A percentile compares a stretch with the other conserved stretches of the same genome.
Evolutionary conservation across 345 rosid species (phyloP).

Genomic region (Citrus unshiu): DNA sequence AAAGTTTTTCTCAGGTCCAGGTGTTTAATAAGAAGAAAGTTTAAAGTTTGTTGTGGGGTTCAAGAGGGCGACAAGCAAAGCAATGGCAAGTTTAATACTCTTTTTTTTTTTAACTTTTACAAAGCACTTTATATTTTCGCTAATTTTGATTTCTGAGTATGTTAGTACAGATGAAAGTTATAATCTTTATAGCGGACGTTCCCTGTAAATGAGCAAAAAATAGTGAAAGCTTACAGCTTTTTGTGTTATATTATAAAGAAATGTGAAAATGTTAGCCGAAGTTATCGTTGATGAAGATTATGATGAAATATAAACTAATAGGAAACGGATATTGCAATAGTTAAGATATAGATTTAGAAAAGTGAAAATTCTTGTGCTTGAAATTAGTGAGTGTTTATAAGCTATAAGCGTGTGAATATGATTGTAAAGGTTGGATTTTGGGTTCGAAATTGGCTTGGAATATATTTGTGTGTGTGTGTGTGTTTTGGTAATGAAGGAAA

Average conservation of each 20-base stretch:
- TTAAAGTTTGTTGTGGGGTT: constrained; percentile 44
- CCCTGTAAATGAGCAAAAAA: neutral
- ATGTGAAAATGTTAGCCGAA: neutral
- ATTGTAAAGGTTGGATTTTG: neutral
- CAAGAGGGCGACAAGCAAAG: constrained; percentile 51
- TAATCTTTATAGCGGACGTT: neutral
- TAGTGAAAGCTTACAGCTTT: neutral
- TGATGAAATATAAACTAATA: neutral
- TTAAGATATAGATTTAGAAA: neutral
- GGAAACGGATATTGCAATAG: neutral
- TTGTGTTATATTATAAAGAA: neutral
- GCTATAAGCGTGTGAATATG: neutral
- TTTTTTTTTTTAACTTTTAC: neutral
- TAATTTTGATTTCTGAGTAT: neutral
- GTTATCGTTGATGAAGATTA: neutral
- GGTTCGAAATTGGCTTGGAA: neutral
- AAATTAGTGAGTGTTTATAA: neutral
- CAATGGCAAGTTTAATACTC: constrained; percentile 45
- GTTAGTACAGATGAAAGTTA: neutral
- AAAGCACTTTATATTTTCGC: neutral
- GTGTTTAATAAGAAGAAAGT: constrained; percentile 15
- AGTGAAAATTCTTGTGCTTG: neutral
- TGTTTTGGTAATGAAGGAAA: neutral
- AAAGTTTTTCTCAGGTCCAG: constrained; percentile 27
- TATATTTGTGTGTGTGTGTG: neutral